phyloP scores from a whole-genome alignment of 805 yeast genomes.

The Candida odintsovae region DNA sequence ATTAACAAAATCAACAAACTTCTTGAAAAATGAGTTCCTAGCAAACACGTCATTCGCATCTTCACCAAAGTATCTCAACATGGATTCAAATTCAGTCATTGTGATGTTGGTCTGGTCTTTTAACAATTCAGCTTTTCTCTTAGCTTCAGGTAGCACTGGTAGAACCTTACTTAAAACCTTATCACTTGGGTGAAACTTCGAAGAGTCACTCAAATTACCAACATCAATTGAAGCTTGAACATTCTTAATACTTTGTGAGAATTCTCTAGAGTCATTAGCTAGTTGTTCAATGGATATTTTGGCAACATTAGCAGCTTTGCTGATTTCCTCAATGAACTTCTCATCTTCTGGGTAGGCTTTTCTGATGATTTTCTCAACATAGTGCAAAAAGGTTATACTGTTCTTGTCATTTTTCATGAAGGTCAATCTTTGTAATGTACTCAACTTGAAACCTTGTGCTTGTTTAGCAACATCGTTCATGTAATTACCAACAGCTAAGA shows the following conservation, averaged over 20 bases:
- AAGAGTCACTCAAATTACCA: slow-evolving; percentile 81
- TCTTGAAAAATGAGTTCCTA: slow-evolving; percentile 64
- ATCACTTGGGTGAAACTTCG: slow-evolving; percentile 80
- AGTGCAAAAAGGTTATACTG: slow-evolving; percentile 75
- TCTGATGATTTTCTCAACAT: slow-evolving; percentile 85
- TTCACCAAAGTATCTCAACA: slow-evolving; percentile 90
- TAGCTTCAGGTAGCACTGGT: slow-evolving; percentile 70
- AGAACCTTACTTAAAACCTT: slow-evolving; percentile 53
- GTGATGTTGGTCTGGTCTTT: slow-evolving; percentile 59
- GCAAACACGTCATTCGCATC: slow-evolving; percentile 66
- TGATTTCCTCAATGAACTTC: slow-evolving; percentile 67
- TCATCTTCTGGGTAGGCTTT: slow-evolving; percentile 76
- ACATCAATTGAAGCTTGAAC: slow-evolving; percentile 67
- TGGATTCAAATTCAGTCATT: slow-evolving; percentile 54
- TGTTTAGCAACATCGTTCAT: slow-evolving; percentile 86
- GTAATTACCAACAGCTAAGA: slow-evolving; percentile 87
- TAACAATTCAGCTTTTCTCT: slow-evolving; percentile 59
- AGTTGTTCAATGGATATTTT: slow-evolving; percentile 81
- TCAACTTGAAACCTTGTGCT: slow-evolving; percentile 87
- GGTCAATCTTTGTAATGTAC: slow-evolving; percentile 82
- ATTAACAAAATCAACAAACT: slow-evolving; percentile 70
- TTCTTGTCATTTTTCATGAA: slow-evolving; percentile 88
- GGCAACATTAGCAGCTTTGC: slow-evolving; percentile 42
- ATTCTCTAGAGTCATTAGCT: slow-evolving; percentile 63
- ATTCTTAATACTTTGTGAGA: slow-evolving; percentile 54